Percentiles rank a stretch among this genome's conserved stretches.
Evolutionary conservation across 768 basidiomycete genomes (phyloP).

Genomic region (Gautieria morchelliformis): DNA sequence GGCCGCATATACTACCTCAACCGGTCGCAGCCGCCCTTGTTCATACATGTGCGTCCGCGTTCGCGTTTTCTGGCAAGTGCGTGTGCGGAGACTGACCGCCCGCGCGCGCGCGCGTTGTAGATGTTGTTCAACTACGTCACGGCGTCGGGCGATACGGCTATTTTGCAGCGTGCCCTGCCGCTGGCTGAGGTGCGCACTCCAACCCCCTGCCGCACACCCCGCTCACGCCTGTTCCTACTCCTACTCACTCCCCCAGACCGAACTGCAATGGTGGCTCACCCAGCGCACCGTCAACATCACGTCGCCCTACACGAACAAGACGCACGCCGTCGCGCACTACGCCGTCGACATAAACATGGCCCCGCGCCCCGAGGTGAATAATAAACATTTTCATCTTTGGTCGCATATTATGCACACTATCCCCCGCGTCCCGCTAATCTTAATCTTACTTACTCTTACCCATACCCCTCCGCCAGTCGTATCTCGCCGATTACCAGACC

Average conservation of each 20-base stretch:
- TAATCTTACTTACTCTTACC: too few species aligned
- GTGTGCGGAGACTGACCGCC: neutral
- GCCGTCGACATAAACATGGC: slow-evolving; percentile 66
- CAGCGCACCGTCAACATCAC: slow-evolving; percentile 62
- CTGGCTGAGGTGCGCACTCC: slow-evolving; percentile 54
- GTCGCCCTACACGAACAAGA: slow-evolving; percentile 61
- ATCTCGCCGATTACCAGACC: slow-evolving; percentile 59
- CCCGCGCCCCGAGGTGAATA: slow-evolving; percentile 48
- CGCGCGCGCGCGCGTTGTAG: too few species aligned
- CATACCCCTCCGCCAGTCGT: slow-evolving; percentile 8
- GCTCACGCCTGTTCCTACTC: neutral
- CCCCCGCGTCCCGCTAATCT: neutral
- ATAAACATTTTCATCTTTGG: too few species aligned
- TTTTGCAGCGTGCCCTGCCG: slow-evolving; percentile 74
- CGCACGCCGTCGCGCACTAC: slow-evolving; percentile 61
- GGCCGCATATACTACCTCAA: slow-evolving; percentile 88
- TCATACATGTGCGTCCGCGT: slow-evolving; percentile 57
- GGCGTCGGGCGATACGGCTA: slow-evolving; percentile 59
- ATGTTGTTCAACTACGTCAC: slow-evolving; percentile 85
- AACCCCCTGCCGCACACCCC: neutral
- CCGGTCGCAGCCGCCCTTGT: slow-evolving; percentile 88
- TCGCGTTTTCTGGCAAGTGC: neutral
- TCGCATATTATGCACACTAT: neutral
- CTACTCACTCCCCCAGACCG: slow-evolving; percentile 35
- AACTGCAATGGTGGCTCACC: slow-evolving; percentile 73